These are phyloP conservation scores for Ochetophila trinervis DNA, from an alignment of 306 rosid species.

Conservation along the genomic window DNA sequence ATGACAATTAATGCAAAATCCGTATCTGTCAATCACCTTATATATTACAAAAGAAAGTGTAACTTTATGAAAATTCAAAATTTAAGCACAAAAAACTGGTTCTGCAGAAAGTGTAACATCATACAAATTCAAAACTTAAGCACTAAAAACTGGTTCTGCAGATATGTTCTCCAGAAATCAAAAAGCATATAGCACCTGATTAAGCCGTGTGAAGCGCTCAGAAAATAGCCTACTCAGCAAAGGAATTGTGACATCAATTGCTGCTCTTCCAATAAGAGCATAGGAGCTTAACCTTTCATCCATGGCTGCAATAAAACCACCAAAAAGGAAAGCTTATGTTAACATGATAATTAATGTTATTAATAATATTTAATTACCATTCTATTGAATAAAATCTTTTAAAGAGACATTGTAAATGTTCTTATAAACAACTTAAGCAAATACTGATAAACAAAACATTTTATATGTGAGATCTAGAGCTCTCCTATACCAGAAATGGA, in stretches of 20 bases:
- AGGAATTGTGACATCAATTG: conserved; percentile 72
- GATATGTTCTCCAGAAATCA: conserved; percentile 15
- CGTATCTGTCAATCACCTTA: background rate
- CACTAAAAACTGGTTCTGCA: conserved; percentile 1
- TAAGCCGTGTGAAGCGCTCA: conserved; percentile 63
- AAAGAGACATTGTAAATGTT: background rate
- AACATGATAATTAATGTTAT: background rate
- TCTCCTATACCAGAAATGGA: conserved; percentile 67
- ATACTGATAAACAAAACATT: conserved; percentile 10
- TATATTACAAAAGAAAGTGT: background rate
- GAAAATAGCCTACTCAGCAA: conserved; percentile 62
- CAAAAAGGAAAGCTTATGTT: conserved; percentile 6
- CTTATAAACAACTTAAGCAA: background rate
- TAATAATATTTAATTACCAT: background rate
- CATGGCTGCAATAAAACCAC: conserved; percentile 68
- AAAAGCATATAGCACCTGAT: conserved; percentile 51
- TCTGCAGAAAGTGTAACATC: conserved; percentile 4
- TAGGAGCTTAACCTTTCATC: conserved; percentile 92
- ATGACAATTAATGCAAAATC: background rate
- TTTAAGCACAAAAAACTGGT: background rate
- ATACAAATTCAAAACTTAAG: no score
- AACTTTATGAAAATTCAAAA: conserved; percentile 7
- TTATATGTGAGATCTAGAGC: conserved; percentile 10
- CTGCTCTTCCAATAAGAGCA: conserved; percentile 90
- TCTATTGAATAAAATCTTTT: background rate